Conservation (phyloP, 2,329 filamentous ascomycete genomes). For the Monilinia fructigena region DNA sequence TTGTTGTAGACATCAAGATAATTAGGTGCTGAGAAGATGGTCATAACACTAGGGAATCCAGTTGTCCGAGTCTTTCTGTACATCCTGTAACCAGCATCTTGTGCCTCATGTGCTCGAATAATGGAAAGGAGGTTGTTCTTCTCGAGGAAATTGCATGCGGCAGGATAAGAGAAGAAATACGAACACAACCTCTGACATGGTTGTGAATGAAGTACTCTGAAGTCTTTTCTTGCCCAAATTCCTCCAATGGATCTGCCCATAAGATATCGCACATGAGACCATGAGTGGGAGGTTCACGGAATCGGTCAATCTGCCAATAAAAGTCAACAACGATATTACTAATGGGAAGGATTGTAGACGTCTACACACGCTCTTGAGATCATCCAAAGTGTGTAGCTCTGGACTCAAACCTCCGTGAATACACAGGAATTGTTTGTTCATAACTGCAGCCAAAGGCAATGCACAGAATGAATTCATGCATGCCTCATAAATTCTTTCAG, state of each 20-base stretch:
- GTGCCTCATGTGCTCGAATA: constrained; percentile 95
- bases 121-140: constrained; percentile 98
- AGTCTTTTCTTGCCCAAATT: constrained; percentile 98
- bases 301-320: constrained; percentile 77
- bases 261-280: constrained; percentile 99
- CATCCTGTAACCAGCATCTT: constrained; percentile 98
- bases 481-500: constrained; percentile 90
- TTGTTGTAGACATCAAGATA: constrained; percentile 99
- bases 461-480: constrained; percentile 98
- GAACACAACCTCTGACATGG: constrained; percentile 98
- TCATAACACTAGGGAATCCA: constrained; percentile 99
- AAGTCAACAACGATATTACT: background rate
- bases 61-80: constrained; percentile 98
- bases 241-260: constrained; percentile 96
- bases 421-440: constrained; percentile 99
- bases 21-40: constrained; percentile 98
- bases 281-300: constrained; percentile 94
- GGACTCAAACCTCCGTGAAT: constrained; percentile 96
- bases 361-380: constrained; percentile 74
- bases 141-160: constrained; percentile 94
- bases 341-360: background rate
- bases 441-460: constrained; percentile 88
- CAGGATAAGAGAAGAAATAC: constrained; percentile 98
- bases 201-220: constrained; percentile 98
- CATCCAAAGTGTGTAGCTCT: constrained; percentile 92